These are phyloP conservation scores for Ascoidea asiatica DNA, from an alignment of 805 yeast genomes.

Conservation along the genomic window DNA sequence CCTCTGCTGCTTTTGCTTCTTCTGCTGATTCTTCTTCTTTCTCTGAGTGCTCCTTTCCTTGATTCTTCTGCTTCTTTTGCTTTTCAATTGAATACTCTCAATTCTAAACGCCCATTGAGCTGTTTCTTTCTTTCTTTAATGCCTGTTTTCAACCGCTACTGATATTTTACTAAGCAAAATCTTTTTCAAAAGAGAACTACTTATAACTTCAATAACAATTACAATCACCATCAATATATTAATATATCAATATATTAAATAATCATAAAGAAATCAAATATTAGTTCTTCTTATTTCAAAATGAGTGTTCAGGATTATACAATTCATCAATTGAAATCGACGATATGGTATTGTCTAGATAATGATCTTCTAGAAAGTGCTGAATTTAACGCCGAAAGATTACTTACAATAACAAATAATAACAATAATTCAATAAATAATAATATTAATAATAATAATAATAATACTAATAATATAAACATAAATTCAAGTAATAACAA, in stretches of 20 bases:
- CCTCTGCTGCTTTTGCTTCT: background rate
- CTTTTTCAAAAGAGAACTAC: no score
- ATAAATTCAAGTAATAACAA: background rate
- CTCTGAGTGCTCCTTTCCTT: background rate
- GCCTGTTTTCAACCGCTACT: no score
- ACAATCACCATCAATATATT: no score
- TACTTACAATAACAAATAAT: constrained; percentile 40
- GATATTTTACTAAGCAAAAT: no score
- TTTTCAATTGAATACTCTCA: no score
- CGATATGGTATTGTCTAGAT: constrained; percentile 60
- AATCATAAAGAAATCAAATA: no score
- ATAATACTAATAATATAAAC: background rate
- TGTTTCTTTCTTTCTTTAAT: no score
- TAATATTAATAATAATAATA: no score
- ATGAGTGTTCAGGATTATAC: constrained; percentile 14
- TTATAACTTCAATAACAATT: no score
- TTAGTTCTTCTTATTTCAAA: no score
- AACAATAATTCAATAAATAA: constrained; percentile 10
- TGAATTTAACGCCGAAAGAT: constrained; percentile 73
- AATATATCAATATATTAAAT: no score
- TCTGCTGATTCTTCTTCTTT: background rate
- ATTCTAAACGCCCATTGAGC: no score
- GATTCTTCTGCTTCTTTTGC: background rate
- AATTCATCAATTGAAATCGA: constrained; percentile 34
- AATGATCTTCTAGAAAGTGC: constrained; percentile 62